Percentiles rank a stretch among this genome's conserved stretches.
These are phyloP conservation scores for Amanita phalloides DNA, from an alignment of 768 basidiomycete species.

Conservation along the genomic window DNA sequence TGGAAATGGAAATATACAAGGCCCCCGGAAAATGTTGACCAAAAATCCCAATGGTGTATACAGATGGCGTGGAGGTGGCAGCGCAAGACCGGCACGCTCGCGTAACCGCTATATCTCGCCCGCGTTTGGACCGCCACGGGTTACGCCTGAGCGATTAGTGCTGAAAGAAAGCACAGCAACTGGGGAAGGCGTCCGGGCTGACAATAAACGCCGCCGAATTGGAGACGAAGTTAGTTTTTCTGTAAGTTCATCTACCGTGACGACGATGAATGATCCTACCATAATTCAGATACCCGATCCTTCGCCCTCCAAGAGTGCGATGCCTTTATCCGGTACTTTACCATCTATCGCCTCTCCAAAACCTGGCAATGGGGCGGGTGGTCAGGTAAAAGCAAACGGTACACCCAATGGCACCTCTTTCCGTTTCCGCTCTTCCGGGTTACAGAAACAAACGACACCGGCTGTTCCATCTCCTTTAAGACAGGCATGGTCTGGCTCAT, in stretches of 20 bases:
- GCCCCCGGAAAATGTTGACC: conserved; percentile 42
- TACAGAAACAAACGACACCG: conserved; percentile 47
- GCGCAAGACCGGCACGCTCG: conserved; percentile 37
- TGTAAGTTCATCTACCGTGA: conserved; percentile 18
- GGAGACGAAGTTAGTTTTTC: conserved; percentile 30
- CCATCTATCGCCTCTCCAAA: conserved; percentile 15
- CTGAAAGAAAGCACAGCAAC: conserved; percentile 24
- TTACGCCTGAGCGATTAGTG: conserved; percentile 27
- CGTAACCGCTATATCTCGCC: conserved; percentile 68
- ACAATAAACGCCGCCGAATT: conserved; percentile 54
- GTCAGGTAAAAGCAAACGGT: conserved; percentile 1
- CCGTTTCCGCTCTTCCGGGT: conserved; percentile 30
- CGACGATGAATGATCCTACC: conserved; percentile 6
- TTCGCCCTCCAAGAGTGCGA: conserved; percentile 15
- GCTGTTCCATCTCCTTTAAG: conserved; percentile 65
- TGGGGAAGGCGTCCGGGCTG: conserved; percentile 28
- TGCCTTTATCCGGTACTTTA: conserved; percentile 10
- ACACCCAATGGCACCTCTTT: not conserved
- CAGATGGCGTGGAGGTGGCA: conserved; percentile 69
- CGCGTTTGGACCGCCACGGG: conserved; percentile 50
- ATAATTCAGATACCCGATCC: conserved; percentile 2
- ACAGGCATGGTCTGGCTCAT: conserved; percentile 53
- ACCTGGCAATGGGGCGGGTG: not conserved
- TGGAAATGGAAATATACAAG: conserved; percentile 15
- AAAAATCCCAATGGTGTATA: conserved; percentile 71